These are phyloP conservation scores for Jaltomata sinuosa DNA, from an alignment of 257 asterid genomes.

Conservation along the genomic window DNA sequence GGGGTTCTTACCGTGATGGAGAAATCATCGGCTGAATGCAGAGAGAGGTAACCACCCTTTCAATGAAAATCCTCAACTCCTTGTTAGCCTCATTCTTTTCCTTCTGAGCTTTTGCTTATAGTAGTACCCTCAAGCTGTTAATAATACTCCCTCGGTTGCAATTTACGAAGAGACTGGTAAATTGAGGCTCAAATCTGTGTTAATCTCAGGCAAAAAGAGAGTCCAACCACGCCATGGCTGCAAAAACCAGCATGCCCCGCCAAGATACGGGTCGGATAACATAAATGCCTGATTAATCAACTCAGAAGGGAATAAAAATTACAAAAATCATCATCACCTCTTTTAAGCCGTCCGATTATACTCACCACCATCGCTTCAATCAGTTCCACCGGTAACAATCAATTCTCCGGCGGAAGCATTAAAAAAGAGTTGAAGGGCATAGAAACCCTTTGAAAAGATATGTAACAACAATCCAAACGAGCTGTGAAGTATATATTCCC, in stretches of 20 bases:
- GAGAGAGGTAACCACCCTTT: slow-evolving; percentile 55
- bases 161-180: not conserved
- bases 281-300: not conserved
- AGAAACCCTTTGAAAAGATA: not conserved
- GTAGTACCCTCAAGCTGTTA: not conserved
- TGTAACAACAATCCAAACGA: too few relatives aligned
- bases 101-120: not conserved
- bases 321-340: not conserved
- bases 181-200: slow-evolving; percentile 5
- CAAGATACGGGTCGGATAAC: slow-evolving; percentile 14
- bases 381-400: not conserved
- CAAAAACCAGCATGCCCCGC: slow-evolving; percentile 12
- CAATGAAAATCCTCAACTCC: slow-evolving; percentile 8
- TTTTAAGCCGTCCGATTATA: not conserved
- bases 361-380: not conserved
- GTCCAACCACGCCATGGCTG: slow-evolving; percentile 2
- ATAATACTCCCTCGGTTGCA: not conserved
- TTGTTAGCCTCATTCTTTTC: not conserved
- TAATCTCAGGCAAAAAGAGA: not conserved
- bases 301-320: not conserved
- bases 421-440: not conserved
- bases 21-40: slow-evolving; percentile 21
- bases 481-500: not conserved
- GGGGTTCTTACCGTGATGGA: not conserved
- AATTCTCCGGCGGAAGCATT: not conserved